Evolutionary conservation across 2,329 filamentous ascomycete species (phyloP).

Genomic region (Epichloe gansuensis): DNA sequence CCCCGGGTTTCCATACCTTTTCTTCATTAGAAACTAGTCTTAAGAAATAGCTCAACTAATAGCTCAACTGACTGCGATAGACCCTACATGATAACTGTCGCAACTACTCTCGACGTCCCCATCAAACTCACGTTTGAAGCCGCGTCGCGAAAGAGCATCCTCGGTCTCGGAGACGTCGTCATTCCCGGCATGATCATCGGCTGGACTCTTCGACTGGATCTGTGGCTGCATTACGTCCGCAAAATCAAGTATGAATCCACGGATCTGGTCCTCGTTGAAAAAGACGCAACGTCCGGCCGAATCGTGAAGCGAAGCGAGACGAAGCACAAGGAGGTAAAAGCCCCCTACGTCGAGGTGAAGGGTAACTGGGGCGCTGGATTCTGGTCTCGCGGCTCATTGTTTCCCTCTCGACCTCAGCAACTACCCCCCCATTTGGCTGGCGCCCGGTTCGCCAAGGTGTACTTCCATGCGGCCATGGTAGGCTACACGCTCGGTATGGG

Average conservation of each 20-base stretch:
- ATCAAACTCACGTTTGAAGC: conserved; percentile 74
- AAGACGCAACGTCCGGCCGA: conserved; percentile 20
- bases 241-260: conserved; percentile 40
- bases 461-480: conserved; percentile 64
- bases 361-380: conserved; percentile 74
- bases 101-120: conserved; percentile 77
- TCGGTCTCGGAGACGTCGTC: conserved; percentile 89
- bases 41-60: too few species aligned
- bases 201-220: conserved; percentile 79
- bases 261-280: conserved; percentile 21
- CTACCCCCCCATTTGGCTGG: conserved; percentile 25
- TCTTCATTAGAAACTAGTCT: too few species aligned
- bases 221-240: conserved; percentile 68
- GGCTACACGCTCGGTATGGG: conserved; percentile 74
- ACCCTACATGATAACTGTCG: conserved; percentile 76
- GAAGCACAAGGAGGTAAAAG: conserved; percentile 36
- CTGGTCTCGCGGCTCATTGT: conserved; percentile 44
- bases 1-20: too few species aligned
- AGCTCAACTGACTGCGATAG: conserved; percentile 22
- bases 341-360: conserved; percentile 44
- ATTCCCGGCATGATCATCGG: conserved; percentile 84
- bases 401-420: conserved; percentile 12
- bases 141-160: conserved; percentile 61
- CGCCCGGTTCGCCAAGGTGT: conserved; percentile 61
- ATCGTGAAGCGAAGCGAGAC: conserved; percentile 22